A percentile compares a stretch with the other conserved stretches of the same genome.
These are phyloP conservation scores for Periconia sp. DNA, from an alignment of 2,329 filamentous ascomycete genomes.

Conservation along the genomic window DNA sequence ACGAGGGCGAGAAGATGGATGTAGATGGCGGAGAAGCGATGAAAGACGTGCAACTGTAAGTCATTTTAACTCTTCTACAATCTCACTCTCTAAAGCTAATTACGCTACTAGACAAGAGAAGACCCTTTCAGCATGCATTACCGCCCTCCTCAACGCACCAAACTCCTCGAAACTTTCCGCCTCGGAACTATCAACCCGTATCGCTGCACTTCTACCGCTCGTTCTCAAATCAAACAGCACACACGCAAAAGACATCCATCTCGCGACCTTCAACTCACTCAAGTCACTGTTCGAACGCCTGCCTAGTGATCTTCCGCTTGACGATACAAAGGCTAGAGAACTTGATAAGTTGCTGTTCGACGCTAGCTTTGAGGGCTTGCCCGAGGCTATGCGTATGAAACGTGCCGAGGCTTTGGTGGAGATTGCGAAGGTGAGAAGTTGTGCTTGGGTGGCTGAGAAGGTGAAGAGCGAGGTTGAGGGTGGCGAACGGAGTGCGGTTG, in stretches of 20 bases:
- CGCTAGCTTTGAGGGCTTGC: slow-evolving; percentile 27
- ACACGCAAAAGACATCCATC: slow-evolving; percentile 26
- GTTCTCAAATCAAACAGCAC: slow-evolving; percentile 25
- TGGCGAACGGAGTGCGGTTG: slow-evolving; percentile 25
- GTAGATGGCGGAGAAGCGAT: slow-evolving; percentile 35
- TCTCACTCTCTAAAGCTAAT: slow-evolving; percentile 4
- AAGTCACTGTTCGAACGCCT: slow-evolving; percentile 26
- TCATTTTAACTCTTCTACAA: background rate
- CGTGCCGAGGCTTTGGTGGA: slow-evolving; percentile 31
- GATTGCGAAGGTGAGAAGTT: slow-evolving; percentile 19
- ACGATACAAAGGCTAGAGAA: slow-evolving; percentile 14
- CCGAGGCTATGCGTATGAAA: slow-evolving; percentile 34
- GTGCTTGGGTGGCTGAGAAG: slow-evolving; percentile 21
- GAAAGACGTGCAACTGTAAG: slow-evolving; percentile 30
- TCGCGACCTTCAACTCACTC: slow-evolving; percentile 29
- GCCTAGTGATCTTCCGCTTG: slow-evolving; percentile 3
- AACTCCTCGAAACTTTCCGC: slow-evolving; percentile 18
- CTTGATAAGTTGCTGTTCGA: slow-evolving; percentile 32
- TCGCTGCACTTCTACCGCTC: slow-evolving; percentile 20
- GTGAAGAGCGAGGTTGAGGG: slow-evolving; percentile 21
- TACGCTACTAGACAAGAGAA: slow-evolving; percentile 24
- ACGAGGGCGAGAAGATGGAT: slow-evolving; percentile 38
- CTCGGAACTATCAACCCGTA: slow-evolving; percentile 16
- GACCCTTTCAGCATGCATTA: slow-evolving; percentile 28
- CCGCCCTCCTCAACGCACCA: slow-evolving; percentile 22